Base-by-base conservation (phyloP, 2,329 filamentous ascomycete genomes). In the Pseudocercospora fuligena region DNA sequence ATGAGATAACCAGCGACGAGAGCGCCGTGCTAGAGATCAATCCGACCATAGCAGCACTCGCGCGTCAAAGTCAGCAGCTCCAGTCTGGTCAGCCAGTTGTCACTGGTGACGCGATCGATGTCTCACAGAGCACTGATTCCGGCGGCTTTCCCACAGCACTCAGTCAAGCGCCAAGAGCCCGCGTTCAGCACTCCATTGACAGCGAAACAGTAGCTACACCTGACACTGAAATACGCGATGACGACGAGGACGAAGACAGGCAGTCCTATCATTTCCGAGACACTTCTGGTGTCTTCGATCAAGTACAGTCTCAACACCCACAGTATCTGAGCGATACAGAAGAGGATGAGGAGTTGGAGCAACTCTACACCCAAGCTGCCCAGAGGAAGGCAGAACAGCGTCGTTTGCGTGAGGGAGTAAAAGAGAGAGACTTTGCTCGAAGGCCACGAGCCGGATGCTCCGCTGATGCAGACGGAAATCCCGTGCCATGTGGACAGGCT, bases 281-380 rank as follows among this genome's bases (percentile, higher is more conserved):
- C 3, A 31, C 51, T 5, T 56, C 51, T 8, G 63, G 49, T 11
- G 57, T 65, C 11, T 61, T 61, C 29, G 57, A 61, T n/a, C 59
- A 51, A 53, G 14, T 31, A 54, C 25, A 67, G 54, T 29, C 56
- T 1, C 58, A 65, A 11, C 62, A 66, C 53, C 64, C 60, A 14
- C 53, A 66, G 23, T 64, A 64, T 29, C 33, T 47, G 12, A 70
- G 63, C 14, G 70, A 72, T 47, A 72, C 70, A 5, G 70, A 72
- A 63, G 70, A 72, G 51, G 70, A 70, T 23, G 69, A 72, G 47
- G 64, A 67, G 7, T 64, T 69, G 62, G 61, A 67, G 25, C 54
- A 67, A 25, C 27, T 64, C 12, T 67, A 67, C 23, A 46, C 62
- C 7, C 65, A 67, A 31, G 61, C 51, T 16, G 58, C 57, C 7